Conservation (phyloP, 306 rosid genomes). For the Parietaria judaica region DNA sequence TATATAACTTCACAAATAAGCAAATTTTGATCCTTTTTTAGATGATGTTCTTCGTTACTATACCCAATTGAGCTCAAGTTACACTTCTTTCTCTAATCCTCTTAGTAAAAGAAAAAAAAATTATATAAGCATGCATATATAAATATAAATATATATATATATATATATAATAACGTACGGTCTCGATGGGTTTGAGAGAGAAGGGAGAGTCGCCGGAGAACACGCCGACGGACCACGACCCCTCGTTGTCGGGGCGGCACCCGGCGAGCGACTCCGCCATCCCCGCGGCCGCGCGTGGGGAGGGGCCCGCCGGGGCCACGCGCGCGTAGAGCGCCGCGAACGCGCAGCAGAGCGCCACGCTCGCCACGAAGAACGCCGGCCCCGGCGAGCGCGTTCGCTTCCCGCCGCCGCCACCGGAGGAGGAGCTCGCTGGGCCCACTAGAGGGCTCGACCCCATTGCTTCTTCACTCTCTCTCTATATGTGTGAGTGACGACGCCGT, state of each 20-base stretch:
- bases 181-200: constrained; percentile 76
- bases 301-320: constrained; percentile 61
- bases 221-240: constrained; percentile 95
- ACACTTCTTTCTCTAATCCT: no score
- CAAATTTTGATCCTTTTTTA: no score
- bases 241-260: constrained; percentile 91
- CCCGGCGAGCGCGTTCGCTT: constrained; percentile 59
- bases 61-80: no score
- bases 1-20: not conserved
- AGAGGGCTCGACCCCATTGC: constrained; percentile 61
- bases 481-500: not conserved
- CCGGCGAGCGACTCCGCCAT: constrained; percentile 30
- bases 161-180: constrained; percentile 33
- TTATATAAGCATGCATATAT: not conserved
- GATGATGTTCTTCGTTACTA: no score
- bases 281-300: constrained; percentile 33
- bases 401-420: constrained; percentile 43
- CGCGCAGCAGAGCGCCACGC: constrained; percentile 73
- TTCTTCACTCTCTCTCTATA: not conserved
- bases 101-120: not conserved
- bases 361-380: constrained; percentile 61
- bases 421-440: constrained; percentile 13
- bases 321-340: constrained; percentile 67
- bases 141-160: no score
- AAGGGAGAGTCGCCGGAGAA: constrained; percentile 88